Percentiles rank a stretch among this genome's conserved stretches.
phyloP scores from a whole-genome alignment of 495 filamentous ascomycete genomes.

The Trichoderma virens region DNA sequence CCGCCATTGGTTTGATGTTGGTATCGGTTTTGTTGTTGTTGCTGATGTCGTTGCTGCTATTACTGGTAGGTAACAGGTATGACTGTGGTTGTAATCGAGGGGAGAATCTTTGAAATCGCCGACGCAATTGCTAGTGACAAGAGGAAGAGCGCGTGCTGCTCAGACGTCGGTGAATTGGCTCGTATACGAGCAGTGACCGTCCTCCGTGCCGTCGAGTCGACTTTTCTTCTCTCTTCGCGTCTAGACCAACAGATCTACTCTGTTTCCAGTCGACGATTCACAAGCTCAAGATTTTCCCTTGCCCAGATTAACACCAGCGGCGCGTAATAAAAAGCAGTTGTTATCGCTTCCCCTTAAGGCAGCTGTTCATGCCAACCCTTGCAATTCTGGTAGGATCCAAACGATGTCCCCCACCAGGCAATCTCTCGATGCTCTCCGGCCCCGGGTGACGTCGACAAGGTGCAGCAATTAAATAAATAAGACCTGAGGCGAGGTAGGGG shows the following conservation, averaged over 20 bases:
- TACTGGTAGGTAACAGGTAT: too few species aligned
- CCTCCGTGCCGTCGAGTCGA: too few species aligned
- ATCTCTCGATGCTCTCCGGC: constrained; percentile 8
- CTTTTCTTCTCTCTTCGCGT: too few species aligned
- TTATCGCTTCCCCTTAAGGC: constrained; percentile 4
- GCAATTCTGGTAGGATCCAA: neutral
- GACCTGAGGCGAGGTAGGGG: constrained; percentile 7
- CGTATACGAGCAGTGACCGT: too few species aligned
- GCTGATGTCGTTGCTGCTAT: neutral
- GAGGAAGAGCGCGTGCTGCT: neutral
- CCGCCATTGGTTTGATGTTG: neutral
- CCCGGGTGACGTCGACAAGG: constrained; percentile 13
- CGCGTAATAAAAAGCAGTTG: neutral
- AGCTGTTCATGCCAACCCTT: constrained; percentile 7
- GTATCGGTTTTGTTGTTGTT: neutral
- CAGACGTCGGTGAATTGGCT: too few species aligned
- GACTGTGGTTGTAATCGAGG: too few species aligned
- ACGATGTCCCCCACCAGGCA: neutral
- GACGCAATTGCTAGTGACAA: neutral
- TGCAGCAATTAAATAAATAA: constrained; percentile 4
- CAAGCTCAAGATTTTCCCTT: neutral
- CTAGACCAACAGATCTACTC: neutral
- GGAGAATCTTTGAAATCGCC: neutral
- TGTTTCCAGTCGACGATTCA: neutral
- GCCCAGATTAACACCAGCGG: neutral